Evolutionary conservation across 176 grass and related monocot species (phyloP), one percentile per base, ranked within the genome.

Genomic region (Chloris gayana): DNA sequence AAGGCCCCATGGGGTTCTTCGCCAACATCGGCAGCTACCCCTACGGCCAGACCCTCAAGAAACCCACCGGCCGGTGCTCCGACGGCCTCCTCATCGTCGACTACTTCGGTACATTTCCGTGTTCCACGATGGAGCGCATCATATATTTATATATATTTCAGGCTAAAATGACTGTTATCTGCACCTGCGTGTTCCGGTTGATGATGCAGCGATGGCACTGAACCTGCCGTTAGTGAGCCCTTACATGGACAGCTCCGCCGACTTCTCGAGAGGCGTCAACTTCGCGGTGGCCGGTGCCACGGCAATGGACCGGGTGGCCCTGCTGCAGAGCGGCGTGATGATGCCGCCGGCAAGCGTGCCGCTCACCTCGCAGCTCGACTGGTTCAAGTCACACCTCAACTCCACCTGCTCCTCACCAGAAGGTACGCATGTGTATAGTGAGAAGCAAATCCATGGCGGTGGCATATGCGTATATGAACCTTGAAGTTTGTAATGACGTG

Each of bases 71-170:
- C 32, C 95, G 95, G 9, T 98, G 95, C 85, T 98, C 95, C 66
- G 95, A 98, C 15, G 95, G 95, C 60, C 91, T 98, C 78, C 92
- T 98, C 78, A 91, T 98, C 87, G 89, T 98, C 35, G 95, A 98
- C 74, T 98, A 90, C 87, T 83, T 98, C 6, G 95, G 95, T 98
- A 59, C 37, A 42, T 42, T 42, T 35, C 34, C 5, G 34, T 35
- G 34, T 5, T 35, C 34, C 34, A 11, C 10, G 9, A 42, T 8
- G 1, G 39, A 11, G 41, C 10, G 41, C 0, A 8, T 42, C 10
- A 42, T 42, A 42, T 42, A 42, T 42, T 42, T 10, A 54, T 5
- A 18, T n/a, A n/a, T n/a, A n/a, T 53, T 50, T 5, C 47, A 50
- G 19, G 47, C 4, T 53, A 7, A 56, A 9, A 56, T 9, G 53